Percentiles rank a stretch among this genome's conserved stretches.
Conservation (phyloP, 108 stramenopile species). For the Pseudonitzschia pungens region DNA sequence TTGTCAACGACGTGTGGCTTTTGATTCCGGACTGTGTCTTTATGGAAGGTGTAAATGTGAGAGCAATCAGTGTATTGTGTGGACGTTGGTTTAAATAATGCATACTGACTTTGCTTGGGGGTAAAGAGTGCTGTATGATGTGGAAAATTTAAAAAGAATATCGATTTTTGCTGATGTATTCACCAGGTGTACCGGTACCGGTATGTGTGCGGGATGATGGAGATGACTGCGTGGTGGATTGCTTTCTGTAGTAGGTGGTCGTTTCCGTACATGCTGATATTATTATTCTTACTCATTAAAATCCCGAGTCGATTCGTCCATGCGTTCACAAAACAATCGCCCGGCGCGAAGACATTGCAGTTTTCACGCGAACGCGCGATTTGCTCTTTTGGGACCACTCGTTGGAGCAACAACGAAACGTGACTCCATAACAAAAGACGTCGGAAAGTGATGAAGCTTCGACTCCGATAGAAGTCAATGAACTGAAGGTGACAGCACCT, state of each 20-base stretch:
- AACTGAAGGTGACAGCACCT: too few relatives aligned
- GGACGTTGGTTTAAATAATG: too few relatives aligned
- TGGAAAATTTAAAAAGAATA: background rate
- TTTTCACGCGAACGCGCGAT: constrained; percentile 8
- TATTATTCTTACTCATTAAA: constrained; percentile 39
- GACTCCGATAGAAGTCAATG: too few relatives aligned
- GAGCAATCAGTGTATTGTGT: too few relatives aligned
- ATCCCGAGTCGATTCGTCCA: constrained; percentile 51
- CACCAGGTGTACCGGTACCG: background rate
- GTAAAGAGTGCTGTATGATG: background rate
- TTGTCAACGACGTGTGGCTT: too few relatives aligned
- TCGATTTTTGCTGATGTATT: background rate
- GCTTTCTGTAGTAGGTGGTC: background rate
- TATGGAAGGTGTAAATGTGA: too few relatives aligned
- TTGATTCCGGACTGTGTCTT: too few relatives aligned
- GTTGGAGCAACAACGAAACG: background rate
- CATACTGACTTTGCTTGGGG: too few relatives aligned
- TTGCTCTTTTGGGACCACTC: background rate
- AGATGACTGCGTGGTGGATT: background rate
- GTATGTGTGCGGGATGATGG: background rate
- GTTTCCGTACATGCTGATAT: background rate
- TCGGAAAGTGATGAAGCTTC: too few relatives aligned
- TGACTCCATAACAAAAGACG: background rate
- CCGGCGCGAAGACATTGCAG: constrained; percentile 10
- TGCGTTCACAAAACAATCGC: constrained; percentile 46